Evolutionary conservation across 192 early-diverging fungal genomes (phyloP).

Genomic region (Umbelopsis ramanniana): DNA sequence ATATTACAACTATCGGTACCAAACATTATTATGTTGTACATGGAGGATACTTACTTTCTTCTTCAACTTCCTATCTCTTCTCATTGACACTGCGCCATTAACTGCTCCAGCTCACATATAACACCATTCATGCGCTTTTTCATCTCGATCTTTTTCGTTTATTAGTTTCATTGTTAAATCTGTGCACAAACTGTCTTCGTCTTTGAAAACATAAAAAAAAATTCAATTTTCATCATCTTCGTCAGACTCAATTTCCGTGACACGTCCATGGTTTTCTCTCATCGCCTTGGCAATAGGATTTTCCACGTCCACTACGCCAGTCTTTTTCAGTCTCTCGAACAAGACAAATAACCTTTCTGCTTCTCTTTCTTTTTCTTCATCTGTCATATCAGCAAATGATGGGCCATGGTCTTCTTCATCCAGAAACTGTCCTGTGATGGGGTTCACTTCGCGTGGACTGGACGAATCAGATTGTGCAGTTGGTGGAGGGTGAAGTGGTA

Average conservation of each 20-base stretch:
- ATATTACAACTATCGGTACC: no score
- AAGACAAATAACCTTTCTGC: conserved; percentile 91
- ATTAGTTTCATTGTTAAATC: no score
- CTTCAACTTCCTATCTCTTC: no score
- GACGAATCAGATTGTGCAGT: conserved; percentile 24
- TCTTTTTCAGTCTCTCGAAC: conserved; percentile 92
- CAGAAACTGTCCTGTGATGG: conserved; percentile 86
- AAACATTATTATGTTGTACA: no score
- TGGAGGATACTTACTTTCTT: no score
- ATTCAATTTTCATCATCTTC: conserved; percentile 20
- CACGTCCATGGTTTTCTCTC: conserved; percentile 42
- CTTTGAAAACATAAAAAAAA: background rate
- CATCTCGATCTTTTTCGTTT: no score
- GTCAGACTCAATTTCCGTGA: conserved; percentile 29
- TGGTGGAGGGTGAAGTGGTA: conserved; percentile 49
- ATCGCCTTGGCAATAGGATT: conserved; percentile 69
- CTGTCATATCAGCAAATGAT: conserved; percentile 83
- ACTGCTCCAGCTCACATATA: no score
- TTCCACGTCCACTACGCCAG: conserved; percentile 84
- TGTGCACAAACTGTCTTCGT: background rate
- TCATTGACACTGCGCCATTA: no score
- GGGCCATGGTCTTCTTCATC: conserved; percentile 44
- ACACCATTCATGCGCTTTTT: no score
- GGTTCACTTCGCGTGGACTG: conserved; percentile 61
- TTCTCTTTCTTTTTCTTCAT: conserved; percentile 96